phyloP scores from a whole-genome alignment of 768 basidiomycete species.

The Phylloporus arenicola region DNA sequence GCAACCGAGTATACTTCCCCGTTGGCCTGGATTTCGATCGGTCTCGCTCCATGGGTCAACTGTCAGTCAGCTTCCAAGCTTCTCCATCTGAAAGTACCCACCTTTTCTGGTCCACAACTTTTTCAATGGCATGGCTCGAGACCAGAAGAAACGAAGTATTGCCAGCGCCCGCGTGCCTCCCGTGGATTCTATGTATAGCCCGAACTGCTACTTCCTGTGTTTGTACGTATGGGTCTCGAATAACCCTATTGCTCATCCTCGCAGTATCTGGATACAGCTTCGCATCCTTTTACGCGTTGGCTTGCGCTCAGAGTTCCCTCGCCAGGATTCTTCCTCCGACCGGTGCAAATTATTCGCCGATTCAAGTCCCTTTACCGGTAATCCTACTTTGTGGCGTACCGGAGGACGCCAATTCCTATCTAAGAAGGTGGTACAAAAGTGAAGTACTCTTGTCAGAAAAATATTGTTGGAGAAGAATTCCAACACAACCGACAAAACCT shows the following conservation, averaged over 20 bases:
- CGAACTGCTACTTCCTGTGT: neutral
- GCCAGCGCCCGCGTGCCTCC: neutral
- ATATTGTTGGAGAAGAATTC: neutral
- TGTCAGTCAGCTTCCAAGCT: neutral
- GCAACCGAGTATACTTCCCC: conserved; percentile 1
- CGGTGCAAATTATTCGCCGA: neutral
- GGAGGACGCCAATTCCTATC: neutral
- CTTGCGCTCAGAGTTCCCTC: neutral
- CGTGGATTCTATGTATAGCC: neutral
- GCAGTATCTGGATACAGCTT: neutral
- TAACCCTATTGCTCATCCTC: neutral
- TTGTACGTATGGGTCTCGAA: neutral
- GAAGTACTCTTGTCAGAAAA: neutral
- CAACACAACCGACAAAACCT: neutral
- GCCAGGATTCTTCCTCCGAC: neutral
- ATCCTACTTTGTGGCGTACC: neutral
- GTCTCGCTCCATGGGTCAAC: neutral
- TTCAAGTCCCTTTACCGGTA: neutral
- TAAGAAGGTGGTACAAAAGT: neutral
- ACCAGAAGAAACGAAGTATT: neutral
- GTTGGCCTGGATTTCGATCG: conserved; percentile 3
- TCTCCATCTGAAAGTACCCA: neutral
- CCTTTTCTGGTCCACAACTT: conserved; percentile 1
- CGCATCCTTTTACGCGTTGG: neutral
- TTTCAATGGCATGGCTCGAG: neutral